These are phyloP conservation scores for Angomonas deanei DNA, from an alignment of 208 protist species.

Conservation along the genomic window DNA sequence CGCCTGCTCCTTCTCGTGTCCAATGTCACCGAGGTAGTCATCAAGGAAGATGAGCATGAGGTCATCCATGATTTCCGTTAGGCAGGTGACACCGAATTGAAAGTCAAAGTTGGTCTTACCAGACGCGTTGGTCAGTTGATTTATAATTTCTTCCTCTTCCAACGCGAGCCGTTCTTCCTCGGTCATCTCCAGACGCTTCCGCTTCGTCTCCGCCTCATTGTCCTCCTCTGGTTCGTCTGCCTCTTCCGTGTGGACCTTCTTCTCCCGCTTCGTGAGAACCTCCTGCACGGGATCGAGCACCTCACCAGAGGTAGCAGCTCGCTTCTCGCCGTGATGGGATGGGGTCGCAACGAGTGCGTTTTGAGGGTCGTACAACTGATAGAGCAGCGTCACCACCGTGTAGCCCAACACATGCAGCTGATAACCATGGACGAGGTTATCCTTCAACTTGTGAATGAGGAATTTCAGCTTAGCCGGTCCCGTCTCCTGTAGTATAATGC, in stretches of 20 bases:
- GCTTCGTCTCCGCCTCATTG: constrained; percentile 11
- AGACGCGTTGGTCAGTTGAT: constrained; percentile 30
- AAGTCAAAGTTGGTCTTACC: constrained; percentile 44
- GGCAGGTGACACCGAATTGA: constrained; percentile 56
- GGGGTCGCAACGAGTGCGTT: constrained; percentile 23
- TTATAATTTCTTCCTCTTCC: constrained; percentile 54
- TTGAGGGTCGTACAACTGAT: constrained; percentile 84
- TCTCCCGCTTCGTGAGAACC: constrained; percentile 10
- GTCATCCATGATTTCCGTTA: constrained; percentile 65
- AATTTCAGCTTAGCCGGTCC: constrained; percentile 77
- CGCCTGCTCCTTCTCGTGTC: constrained; percentile 85
- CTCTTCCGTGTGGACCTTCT: constrained; percentile 11
- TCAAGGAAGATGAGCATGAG: constrained; percentile 83
- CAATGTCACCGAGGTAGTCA: constrained; percentile 88
- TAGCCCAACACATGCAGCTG: constrained; percentile 91
- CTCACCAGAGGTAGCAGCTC: not conserved
- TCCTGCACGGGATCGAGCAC: constrained; percentile 23
- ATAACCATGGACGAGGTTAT: constrained; percentile 88
- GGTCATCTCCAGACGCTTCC: not conserved
- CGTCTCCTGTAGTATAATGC: constrained; percentile 75
- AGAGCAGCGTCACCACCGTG: constrained; percentile 85
- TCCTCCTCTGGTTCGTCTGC: constrained; percentile 1
- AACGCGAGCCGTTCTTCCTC: constrained; percentile 16
- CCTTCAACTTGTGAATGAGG: constrained; percentile 80
- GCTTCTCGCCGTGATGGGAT: not conserved